Conservation (phyloP, 805 yeast species). For the Monosporozyma servazzii region DNA sequence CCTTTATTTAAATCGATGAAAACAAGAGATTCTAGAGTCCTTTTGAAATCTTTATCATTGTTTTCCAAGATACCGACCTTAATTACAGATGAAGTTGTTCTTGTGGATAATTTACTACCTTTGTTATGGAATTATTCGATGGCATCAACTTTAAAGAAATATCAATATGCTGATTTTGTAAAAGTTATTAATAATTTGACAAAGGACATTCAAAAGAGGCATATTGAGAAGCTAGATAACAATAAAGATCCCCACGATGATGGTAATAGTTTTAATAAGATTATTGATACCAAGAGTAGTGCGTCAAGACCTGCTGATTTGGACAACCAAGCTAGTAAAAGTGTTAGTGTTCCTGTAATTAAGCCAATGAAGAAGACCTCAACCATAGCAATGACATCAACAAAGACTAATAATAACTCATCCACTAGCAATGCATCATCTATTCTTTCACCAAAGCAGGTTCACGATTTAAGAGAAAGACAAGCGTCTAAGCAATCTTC, state of each 20-base stretch:
- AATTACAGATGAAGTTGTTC: constrained; percentile 40
- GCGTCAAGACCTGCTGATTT: constrained; percentile 12
- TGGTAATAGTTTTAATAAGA: constrained; percentile 20
- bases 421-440: not conserved
- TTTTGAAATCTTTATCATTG: constrained; percentile 40
- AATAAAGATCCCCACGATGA: constrained; percentile 7
- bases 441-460: not conserved
- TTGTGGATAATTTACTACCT: constrained; percentile 47
- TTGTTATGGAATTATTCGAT: constrained; percentile 42
- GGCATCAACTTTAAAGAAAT: constrained; percentile 34
- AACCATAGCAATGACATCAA: constrained; percentile 3
- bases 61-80: constrained; percentile 31
- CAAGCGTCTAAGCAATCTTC: not conserved
- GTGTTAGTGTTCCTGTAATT: constrained; percentile 19
- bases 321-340: constrained; percentile 20
- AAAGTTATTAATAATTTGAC: constrained; percentile 35
- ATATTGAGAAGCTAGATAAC: constrained; percentile 29
- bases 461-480: not conserved
- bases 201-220: constrained; percentile 36
- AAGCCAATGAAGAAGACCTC: constrained; percentile 15
- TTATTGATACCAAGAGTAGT: constrained; percentile 12
- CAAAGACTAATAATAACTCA: not conserved
- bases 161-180: constrained; percentile 35
- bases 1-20: constrained; percentile 71
- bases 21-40: constrained; percentile 61